Evolutionary conservation across 2,329 filamentous ascomycete species (phyloP), one percentile per base, ranked within the genome.

Genomic region (Trichophyton schoenleinii): DNA sequence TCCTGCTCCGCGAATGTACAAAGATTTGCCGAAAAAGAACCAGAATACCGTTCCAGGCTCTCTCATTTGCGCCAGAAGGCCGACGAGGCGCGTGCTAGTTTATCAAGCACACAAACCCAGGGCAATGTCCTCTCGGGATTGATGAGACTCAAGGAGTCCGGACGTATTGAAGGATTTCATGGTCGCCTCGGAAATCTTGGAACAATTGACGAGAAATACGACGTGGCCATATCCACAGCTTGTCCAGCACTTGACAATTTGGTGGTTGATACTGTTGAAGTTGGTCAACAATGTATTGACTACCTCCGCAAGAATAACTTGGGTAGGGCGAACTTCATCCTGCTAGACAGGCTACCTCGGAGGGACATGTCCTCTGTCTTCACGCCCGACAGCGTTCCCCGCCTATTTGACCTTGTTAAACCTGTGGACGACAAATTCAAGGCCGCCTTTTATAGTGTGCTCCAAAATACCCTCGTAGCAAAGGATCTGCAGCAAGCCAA

Each of bases 291-390:
- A 72, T 99, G 95, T 73, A 97, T 99, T 65, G 94, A 97, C 70
- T 94, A 99, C 70, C 81, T 99, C 11, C 86, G 94, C 61, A 99
- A 97, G 79, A 99, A 96, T 68, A 96, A 96, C 67, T 85, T 99
- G 2, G 94, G 94, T 11, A 86, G 95, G 68, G 94, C 91, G 63
- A 96, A 96, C 76, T 97, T 99, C 73, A 97, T 99, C 69, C 89
- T 94, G 66, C 81, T 99, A 15, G 90, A 99, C 73, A 91, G 92
- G 70, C 79, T 97, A 57, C 84, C 90, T 25, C 80, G 82, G 36
- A 84, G 89, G 59, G 89, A 96, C 68, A 77, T 97, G 67, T 86
- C 86, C 1, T 77, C 83, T 0, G 91, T 97, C 60, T 81, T 88
- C 63, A 99, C 94, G 0, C 94, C 94, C 0, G 94, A 99, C 73